Evolutionary conservation across 2,329 filamentous ascomycete species (phyloP), one percentile per base, ranked within the genome.

Genomic region (Blastomyces percursus): DNA sequence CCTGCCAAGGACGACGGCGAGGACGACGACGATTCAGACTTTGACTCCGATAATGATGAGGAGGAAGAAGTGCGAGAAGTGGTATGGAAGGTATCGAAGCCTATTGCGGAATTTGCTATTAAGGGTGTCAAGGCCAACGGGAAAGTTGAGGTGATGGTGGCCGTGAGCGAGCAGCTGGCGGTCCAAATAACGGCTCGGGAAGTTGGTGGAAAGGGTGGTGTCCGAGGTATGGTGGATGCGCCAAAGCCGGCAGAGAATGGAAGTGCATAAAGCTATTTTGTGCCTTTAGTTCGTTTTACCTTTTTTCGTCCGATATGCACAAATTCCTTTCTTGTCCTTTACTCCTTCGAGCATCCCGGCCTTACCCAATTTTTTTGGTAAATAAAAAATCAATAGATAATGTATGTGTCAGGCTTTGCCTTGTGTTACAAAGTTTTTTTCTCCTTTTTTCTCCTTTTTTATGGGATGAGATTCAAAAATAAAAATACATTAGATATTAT

Each of bases 101-200:
- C 87, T 38, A 84, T 99, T 64, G 92, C 91, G 64, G 94, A 99
- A 80, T 88, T 90, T 12, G 89, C 88, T 40, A 79, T 99, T 74
- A 88, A 84, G 76, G 90, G 82, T 64, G 84, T 95, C 69, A 93
- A 93, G 85, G 91, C 93, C 79, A 88, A 86, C 64, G 84, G 85
- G 71, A 96, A 96, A 81, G 86, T 99, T 67, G 94, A 99, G 81
- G 86, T 97, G 61, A 95, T 91, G 74, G 84, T 97, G 71, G 96
- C 93, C 75, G 88, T 97, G 67, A 84, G 83, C 62, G 87, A 85
- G 32, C 91, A 97, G 73, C 80, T 96, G 62, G 82, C 82, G 67
- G 83, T 96, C 65, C 90, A 88, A 59, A 82, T 96, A 68, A 89
- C 92, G 51, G 86, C 88, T 62, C 83, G 93, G 67, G 91, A 96